Evolutionary conservation across 805 yeast species (phyloP).

Genomic region (Lipomyces oligophaga): DNA sequence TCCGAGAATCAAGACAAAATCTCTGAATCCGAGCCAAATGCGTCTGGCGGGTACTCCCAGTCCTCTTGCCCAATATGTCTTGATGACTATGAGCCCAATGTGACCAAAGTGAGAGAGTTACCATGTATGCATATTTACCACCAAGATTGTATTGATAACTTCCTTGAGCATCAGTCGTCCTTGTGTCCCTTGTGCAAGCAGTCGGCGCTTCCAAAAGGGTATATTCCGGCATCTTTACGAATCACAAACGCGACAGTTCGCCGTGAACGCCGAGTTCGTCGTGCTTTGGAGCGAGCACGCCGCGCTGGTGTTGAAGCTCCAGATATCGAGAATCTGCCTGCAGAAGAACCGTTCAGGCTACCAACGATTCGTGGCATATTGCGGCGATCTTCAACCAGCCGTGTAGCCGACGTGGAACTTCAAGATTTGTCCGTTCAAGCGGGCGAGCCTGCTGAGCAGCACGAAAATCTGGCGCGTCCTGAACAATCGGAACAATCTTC

Average conservation of each 20-base stretch:
- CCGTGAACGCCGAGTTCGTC: conserved; percentile 22
- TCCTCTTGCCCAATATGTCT: conserved; percentile 69
- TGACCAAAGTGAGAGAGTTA: conserved; percentile 53
- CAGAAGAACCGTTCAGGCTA: too few relatives aligned
- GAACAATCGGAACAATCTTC: not conserved
- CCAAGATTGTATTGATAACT: conserved; percentile 72
- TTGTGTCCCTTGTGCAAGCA: conserved; percentile 71
- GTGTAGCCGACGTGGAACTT: too few relatives aligned
- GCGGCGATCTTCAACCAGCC: not conserved
- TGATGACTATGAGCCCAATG: conserved; percentile 60
- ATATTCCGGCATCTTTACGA: conserved; percentile 23
- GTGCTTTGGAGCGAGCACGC: conserved; percentile 3
- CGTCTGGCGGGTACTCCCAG: conserved; percentile 16
- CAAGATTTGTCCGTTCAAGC: too few relatives aligned
- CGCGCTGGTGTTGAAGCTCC: too few relatives aligned
- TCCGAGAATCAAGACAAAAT: not conserved
- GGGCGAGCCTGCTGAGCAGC: not conserved
- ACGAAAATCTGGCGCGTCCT: not conserved
- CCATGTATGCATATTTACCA: conserved; percentile 82
- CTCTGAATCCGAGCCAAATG: not conserved
- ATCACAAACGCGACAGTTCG: conserved; percentile 28
- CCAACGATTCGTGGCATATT: not conserved
- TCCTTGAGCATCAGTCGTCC: conserved; percentile 68
- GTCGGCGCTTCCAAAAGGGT: conserved; percentile 23
- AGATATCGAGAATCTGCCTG: too few relatives aligned